A percentile compares a stretch with the other conserved stretches of the same genome.
These are phyloP conservation scores for Vigna nakashimae DNA, from an alignment of 306 rosid genomes.

Conservation along the genomic window DNA sequence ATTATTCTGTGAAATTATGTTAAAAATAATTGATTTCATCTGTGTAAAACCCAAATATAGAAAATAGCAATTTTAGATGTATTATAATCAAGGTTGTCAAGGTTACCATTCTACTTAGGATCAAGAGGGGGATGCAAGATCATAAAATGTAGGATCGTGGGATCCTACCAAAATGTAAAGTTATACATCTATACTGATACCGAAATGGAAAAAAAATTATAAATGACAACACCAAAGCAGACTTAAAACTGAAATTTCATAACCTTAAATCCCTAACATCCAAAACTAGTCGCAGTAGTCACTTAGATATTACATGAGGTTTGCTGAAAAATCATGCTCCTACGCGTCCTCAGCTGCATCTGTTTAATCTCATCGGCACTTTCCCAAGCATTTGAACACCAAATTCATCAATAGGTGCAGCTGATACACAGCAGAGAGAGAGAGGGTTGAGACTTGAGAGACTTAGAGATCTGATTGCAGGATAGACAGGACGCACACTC, in stretches of 20 bases:
- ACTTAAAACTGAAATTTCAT: background rate
- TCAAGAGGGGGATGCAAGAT: background rate
- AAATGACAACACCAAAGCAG: background rate
- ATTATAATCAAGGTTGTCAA: background rate
- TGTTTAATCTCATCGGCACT: background rate
- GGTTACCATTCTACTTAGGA: background rate
- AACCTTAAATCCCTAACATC: background rate
- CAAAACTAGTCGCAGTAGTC: background rate
- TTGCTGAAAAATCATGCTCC: background rate
- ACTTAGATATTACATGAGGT: background rate
- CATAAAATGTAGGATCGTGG: background rate
- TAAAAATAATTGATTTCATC: background rate
- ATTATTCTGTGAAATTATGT: constrained; percentile 15
- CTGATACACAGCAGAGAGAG: background rate
- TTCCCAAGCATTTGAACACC: background rate
- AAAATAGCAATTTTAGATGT: background rate
- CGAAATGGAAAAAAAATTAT: background rate
- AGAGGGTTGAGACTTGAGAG: background rate
- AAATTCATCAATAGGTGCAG: background rate
- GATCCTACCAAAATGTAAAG: background rate
- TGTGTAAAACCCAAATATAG: background rate
- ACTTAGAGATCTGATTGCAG: background rate
- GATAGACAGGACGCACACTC: background rate
- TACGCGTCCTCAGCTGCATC: background rate
- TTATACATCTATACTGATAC: background rate